phyloP scores from a whole-genome alignment of 2,329 filamentous ascomycete species.

The Massarina eburnea region DNA sequence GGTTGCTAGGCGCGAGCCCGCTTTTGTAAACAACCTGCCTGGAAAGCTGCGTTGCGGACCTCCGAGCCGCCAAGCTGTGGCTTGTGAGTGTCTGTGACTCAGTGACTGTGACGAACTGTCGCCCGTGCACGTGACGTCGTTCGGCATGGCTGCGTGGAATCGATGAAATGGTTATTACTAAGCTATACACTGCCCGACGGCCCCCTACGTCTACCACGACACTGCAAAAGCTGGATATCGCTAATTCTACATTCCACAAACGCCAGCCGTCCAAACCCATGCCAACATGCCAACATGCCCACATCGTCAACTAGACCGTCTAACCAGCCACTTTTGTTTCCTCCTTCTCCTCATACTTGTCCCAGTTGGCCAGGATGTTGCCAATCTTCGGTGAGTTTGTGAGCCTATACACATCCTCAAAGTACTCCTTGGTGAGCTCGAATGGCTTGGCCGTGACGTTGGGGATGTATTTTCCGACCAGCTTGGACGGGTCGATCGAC shows the following conservation, averaged over 20 bases:
- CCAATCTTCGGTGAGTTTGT: slow-evolving; percentile 81
- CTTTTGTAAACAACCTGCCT: slow-evolving; percentile 1
- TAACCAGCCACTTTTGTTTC: slow-evolving; percentile 27
- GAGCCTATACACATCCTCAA: slow-evolving; percentile 95
- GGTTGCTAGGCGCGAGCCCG: slow-evolving; percentile 4
- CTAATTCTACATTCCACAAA: slow-evolving; percentile 6
- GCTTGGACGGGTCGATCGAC: slow-evolving; percentile 93
- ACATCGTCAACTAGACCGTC: neutral
- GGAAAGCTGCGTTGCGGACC: slow-evolving; percentile 1
- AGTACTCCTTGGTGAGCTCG: slow-evolving; percentile 96
- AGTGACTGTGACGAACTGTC: neutral
- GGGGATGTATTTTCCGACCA: slow-evolving; percentile 98
- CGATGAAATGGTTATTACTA: neutral
- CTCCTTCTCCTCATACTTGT: slow-evolving; percentile 52
- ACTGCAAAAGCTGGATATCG: slow-evolving; percentile 9
- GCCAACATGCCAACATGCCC: neutral
- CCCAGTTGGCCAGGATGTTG: slow-evolving; percentile 76
- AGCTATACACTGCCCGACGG: neutral
- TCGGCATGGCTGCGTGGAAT: too few relatives aligned
- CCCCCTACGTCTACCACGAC: neutral
- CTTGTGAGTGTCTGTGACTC: too few relatives aligned
- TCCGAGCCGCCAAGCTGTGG: slow-evolving; percentile 2
- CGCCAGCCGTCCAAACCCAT: slow-evolving; percentile 1
- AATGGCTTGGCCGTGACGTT: slow-evolving; percentile 98
- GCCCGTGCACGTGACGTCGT: too few relatives aligned